Evolutionary conservation across 495 filamentous ascomycete genomes (phyloP), one percentile per base, ranked within the genome.

Genomic region (Lineolata rhizophorae): DNA sequence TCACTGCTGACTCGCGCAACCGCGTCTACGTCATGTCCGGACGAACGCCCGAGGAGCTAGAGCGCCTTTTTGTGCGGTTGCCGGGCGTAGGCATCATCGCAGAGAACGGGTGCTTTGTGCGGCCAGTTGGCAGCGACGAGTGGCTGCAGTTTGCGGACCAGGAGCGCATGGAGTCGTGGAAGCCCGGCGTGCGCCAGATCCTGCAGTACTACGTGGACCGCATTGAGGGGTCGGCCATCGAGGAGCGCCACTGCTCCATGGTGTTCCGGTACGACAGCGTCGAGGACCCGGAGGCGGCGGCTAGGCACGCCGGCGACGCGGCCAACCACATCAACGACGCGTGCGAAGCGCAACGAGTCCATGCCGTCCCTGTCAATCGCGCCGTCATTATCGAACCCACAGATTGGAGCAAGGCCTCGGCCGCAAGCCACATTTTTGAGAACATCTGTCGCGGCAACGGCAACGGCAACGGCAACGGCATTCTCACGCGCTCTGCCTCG

Each of bases 1-100:
- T 94, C 18, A 61, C 83, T 16, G 56, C 70, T 5, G 81, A 91
- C 43, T 61, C 70, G 0, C 61, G 57, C 16, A 94, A 93, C 44
- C 65, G 72, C n/a, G 72, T 94, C 20, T 94, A 91, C 42, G 71
- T 94, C 35, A 93, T 90, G 82, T 85, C 77, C 25, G 71, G 78
- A 10, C 67, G 79, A 17, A 71, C 70, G 44, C 73, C 79, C 0
- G 77, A 91, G 45, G 81, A 94, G 45, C 73, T 94, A 25, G 83
- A 91, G 38, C 62, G 68, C 1, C 56, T 90, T 5, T 92, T 94
- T 62, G 67, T 68, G 18, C 59, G 71, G 29, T 72, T 90, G 2
- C 68, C 73, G 13, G 68, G 72, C 29, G 57, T 93, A 1, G 84
- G 84, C 1, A 57, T 92, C 11, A 85, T 93, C 39, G 81, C 84